phyloP scores from a whole-genome alignment of 768 basidiomycete species.

The Pisolithus albus region DNA sequence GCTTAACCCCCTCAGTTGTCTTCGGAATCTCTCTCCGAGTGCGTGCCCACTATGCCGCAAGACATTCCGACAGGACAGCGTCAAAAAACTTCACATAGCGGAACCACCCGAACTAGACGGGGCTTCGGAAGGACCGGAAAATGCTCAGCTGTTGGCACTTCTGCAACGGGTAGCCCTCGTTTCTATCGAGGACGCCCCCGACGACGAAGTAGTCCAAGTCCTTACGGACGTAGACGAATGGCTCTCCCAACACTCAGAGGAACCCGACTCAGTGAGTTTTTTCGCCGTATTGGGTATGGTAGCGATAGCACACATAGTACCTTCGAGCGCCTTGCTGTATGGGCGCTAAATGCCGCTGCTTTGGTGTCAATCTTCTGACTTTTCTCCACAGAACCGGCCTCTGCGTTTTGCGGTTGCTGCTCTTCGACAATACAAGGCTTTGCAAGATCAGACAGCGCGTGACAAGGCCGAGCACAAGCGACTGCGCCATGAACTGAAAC shows the following conservation, averaged over 20 bases:
- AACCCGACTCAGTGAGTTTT: slow-evolving; percentile 30
- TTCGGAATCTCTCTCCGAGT: slow-evolving; percentile 42
- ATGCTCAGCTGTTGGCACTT: slow-evolving; percentile 31
- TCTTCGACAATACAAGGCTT: slow-evolving; percentile 33
- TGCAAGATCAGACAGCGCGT: slow-evolving; percentile 30
- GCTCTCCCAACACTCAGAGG: slow-evolving; percentile 37
- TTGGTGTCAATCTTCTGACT: slow-evolving; percentile 12
- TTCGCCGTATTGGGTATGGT: slow-evolving; percentile 3
- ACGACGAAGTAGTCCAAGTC: slow-evolving; percentile 31
- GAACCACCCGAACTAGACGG: slow-evolving; percentile 33
- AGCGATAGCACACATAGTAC: background rate
- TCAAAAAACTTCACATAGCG: slow-evolving; percentile 64
- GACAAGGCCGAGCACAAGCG: slow-evolving; percentile 27
- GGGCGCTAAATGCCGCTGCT: too few relatives aligned
- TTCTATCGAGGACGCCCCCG: slow-evolving; percentile 28
- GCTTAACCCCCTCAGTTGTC: slow-evolving; percentile 39
- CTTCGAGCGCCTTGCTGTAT: background rate
- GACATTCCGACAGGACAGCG: slow-evolving; percentile 44
- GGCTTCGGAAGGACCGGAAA: slow-evolving; percentile 35
- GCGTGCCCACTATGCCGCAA: slow-evolving; percentile 66
- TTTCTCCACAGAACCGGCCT: slow-evolving; percentile 25
- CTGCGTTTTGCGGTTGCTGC: slow-evolving; percentile 28
- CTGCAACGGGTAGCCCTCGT: slow-evolving; percentile 30
- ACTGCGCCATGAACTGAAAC: slow-evolving; percentile 25
- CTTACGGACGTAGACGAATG: slow-evolving; percentile 45